Conservation (phyloP, 1,284 basidiomycete genomes). For the Baeospora myosura region DNA sequence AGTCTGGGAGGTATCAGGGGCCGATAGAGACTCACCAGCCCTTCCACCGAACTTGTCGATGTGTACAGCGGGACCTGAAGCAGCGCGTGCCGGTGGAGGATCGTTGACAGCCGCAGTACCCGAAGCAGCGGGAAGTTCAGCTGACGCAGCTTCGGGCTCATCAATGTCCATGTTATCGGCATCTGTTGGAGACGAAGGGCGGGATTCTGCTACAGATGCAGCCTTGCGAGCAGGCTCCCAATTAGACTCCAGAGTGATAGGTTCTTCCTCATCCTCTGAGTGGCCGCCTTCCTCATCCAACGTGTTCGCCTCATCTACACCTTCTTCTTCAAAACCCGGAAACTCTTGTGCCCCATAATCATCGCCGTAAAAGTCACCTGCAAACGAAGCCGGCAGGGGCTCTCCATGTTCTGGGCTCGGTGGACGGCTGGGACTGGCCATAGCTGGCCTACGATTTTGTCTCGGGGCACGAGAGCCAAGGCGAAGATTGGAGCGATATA, state of each 20-base stretch:
- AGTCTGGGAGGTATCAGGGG: not conserved
- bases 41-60: not conserved
- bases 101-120: not conserved
- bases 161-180: not conserved
- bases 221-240: not conserved
- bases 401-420: no score
- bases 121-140: not conserved
- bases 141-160: not conserved
- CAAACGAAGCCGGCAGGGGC: no score
- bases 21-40: constrained; percentile 1
- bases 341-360: constrained; percentile 1
- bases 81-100: not conserved
- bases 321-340: constrained; percentile 2
- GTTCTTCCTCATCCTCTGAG: no score
- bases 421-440: no score
- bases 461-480: no score
- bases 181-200: no score
- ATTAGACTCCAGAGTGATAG: no score
- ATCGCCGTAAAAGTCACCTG: constrained; percentile 1
- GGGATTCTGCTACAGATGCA: no score
- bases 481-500: no score
- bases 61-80: not conserved
- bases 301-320: not conserved
- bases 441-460: no score
- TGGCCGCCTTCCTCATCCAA: no score